Percentiles rank a stretch among this genome's conserved stretches.
These are phyloP conservation scores for Furculomyces boomerangus DNA, from an alignment of 371 early-diverging fungal species.

Conservation along the genomic window DNA sequence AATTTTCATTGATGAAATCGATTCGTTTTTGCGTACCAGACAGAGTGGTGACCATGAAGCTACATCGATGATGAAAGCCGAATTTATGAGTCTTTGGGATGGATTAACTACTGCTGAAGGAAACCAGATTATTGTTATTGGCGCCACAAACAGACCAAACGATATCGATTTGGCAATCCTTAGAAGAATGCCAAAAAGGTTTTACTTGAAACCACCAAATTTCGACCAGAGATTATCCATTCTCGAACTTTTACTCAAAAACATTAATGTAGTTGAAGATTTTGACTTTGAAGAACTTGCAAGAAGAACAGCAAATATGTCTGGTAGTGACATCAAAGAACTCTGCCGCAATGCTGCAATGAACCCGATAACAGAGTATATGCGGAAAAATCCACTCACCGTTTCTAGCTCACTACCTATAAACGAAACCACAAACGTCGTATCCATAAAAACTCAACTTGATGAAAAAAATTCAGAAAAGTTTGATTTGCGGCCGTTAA, in stretches of 20 bases:
- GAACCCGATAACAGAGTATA: constrained; percentile 83
- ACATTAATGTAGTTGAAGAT: constrained; percentile 38
- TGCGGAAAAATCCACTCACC: constrained; percentile 25
- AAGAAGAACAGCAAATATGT: constrained; percentile 59
- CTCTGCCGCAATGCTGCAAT: constrained; percentile 89
- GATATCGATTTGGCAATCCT: constrained; percentile 93
- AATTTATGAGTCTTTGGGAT: constrained; percentile 97
- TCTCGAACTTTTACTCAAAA: constrained; percentile 55
- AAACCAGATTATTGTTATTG: constrained; percentile 63
- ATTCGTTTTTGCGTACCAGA: constrained; percentile 87
- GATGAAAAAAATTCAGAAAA: neutral
- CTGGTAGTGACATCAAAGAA: constrained; percentile 92
- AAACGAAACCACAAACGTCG: neutral
- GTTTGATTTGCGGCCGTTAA: neutral
- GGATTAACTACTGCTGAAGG: constrained; percentile 70
- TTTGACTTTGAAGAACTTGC: constrained; percentile 66
- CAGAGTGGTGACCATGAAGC: constrained; percentile 85
- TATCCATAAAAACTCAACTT: neutral
- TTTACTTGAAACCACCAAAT: constrained; percentile 76
- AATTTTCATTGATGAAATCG: constrained; percentile 96
- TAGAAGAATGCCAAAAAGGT: constrained; percentile 91
- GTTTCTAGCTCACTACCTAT: no score
- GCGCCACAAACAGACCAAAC: constrained; percentile 94
- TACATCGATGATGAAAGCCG: constrained; percentile 94
- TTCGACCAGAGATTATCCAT: constrained; percentile 78